Conservation (phyloP, 768 basidiomycete genomes). For the Amanita subjunquillea region DNA sequence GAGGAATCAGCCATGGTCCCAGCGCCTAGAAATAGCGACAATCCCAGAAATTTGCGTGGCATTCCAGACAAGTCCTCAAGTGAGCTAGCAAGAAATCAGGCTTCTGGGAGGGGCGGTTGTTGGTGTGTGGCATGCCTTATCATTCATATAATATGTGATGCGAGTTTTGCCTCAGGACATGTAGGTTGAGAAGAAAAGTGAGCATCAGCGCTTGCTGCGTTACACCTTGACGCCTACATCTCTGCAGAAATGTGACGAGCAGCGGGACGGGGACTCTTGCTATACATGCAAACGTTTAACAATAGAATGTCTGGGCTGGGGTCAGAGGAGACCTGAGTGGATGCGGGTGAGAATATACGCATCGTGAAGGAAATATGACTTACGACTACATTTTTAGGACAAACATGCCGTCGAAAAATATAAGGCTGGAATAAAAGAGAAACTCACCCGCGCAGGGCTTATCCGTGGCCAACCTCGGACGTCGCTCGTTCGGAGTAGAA, state of each 20-base stretch:
- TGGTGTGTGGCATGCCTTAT: conserved; percentile 41
- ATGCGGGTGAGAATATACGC: conserved; percentile 48
- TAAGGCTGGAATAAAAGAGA: conserved; percentile 77
- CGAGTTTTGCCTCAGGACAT: conserved; percentile 46
- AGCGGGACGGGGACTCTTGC: conserved; percentile 72
- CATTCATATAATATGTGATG: conserved; percentile 5
- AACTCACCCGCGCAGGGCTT: conserved; percentile 65
- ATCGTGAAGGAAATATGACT: background rate
- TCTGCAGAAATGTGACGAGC: conserved; percentile 79
- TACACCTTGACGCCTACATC: conserved; percentile 4
- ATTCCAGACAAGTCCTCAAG: conserved; percentile 37
- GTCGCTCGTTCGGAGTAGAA: conserved; percentile 17
- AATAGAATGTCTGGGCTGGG: conserved; percentile 82
- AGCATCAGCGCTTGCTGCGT: conserved; percentile 10
- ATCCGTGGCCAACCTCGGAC: conserved; percentile 73
- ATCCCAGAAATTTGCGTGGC: conserved; percentile 23
- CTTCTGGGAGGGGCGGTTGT: conserved; percentile 66
- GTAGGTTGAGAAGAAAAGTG: conserved; percentile 75
- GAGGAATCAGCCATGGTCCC: conserved; percentile 19
- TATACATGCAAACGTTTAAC: conserved; percentile 72
- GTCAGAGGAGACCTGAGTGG: conserved; percentile 78
- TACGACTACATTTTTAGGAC: conserved; percentile 36
- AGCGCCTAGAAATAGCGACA: conserved; percentile 14
- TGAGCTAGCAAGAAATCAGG: conserved; percentile 41
- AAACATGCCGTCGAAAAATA: conserved; percentile 75